phyloP scores from a whole-genome alignment of 1,139 yeast species.

The Zygosaccharomyces pseudobailii region DNA sequence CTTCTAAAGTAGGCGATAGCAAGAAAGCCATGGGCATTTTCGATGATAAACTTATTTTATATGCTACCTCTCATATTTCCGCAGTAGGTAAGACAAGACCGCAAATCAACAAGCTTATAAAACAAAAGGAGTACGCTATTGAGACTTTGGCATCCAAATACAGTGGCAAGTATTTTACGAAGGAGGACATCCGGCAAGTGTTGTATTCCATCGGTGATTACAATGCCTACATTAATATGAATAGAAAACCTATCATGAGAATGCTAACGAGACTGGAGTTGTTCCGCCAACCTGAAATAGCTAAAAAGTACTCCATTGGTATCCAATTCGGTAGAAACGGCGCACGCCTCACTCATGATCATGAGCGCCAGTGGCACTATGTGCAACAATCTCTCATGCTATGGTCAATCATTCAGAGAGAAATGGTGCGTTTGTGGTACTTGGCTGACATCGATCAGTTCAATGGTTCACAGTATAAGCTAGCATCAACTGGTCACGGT shows the following conservation, averaged over 20 bases:
- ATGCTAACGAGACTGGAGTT: conserved; percentile 51
- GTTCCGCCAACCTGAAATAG: conserved; percentile 43
- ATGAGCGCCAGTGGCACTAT: conserved; percentile 61
- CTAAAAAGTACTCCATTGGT: conserved; percentile 46
- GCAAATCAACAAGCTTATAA: conserved; percentile 52
- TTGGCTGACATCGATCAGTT: conserved; percentile 65
- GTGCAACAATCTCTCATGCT: conserved; percentile 64
- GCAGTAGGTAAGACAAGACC: conserved; percentile 51
- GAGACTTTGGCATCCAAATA: conserved; percentile 47
- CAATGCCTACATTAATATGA: conserved; percentile 63
- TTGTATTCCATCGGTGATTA: conserved; percentile 71
- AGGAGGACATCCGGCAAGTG: conserved; percentile 61
- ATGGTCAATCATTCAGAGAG: conserved; percentile 71
- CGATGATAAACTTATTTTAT: conserved; percentile 50
- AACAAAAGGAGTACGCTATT: conserved; percentile 57
- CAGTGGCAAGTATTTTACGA: conserved; percentile 33
- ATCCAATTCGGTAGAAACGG: conserved; percentile 61
- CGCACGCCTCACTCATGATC: conserved; percentile 64
- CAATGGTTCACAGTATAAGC: conserved; percentile 46
- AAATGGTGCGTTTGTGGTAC: conserved; percentile 68
- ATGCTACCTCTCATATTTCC: conserved; percentile 61
- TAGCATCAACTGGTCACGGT: conserved; percentile 76
- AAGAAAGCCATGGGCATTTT: conserved; percentile 42
- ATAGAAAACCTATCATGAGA: conserved; percentile 57
- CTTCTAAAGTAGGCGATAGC: conserved; percentile 36